Evolutionary conservation across 139 green algal species (phyloP), one percentile per base, ranked within the genome.

Genomic region (Nannochloris sp.): DNA sequence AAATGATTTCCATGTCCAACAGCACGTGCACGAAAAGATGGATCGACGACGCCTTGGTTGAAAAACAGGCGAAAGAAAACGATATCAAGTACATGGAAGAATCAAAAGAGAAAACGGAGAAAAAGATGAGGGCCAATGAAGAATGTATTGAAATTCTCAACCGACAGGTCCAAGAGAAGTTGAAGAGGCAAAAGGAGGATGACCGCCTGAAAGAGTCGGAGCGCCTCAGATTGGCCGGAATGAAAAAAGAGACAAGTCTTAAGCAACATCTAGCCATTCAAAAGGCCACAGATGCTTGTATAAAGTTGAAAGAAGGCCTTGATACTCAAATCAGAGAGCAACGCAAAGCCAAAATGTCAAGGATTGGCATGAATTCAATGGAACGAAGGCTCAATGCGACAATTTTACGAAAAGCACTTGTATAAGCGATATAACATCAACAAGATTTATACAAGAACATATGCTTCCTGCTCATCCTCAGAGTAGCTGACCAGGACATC

Each of bases 361-460:
- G 58, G 12, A 28, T 31, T 64, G 58, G 58, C 20, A 64, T 64
- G 58, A 64, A n/a, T 51, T n/a, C 23, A 28, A 64, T 17, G 14
- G 58, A 64, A 25, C 20, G 56, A 28, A 59, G 56, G 23, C 20
- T 64, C 17, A 64, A 64, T 51, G 57, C 25, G n/a, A 30, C 10
- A 5, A 17, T 64, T 16, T 31, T 64, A 25, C 12, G 56, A 64
- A 49, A 64, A 51, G 58, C 58, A 25, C 20, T 49, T 40, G 33
- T 8, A 40, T 8, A 40, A 40, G 33, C 9, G 33, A 40, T 6
- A 40, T 40, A 8, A 40, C 8, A 40, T 23, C 20, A 23, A 23
- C 20, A 40, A 40, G 11, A 12, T 12, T 40, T 40, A 40, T 40
- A 40, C 33, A 40, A 40, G 33, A 40, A 40, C 11, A 40, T 13